These are phyloP conservation scores for Annulohypoxylon moriforme DNA, from an alignment of 495 filamentous ascomycete genomes.

Conservation along the genomic window DNA sequence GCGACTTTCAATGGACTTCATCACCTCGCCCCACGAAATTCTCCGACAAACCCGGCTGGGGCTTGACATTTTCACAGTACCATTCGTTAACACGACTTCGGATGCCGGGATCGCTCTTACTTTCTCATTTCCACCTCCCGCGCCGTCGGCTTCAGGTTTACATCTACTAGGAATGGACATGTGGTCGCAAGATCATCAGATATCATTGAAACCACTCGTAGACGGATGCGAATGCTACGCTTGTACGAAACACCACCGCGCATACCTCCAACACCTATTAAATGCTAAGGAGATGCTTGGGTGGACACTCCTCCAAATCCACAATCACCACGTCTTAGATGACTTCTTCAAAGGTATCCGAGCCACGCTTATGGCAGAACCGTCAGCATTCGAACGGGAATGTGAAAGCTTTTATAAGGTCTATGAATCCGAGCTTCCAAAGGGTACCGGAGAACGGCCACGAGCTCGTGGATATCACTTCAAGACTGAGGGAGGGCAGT, in stretches of 20 bases:
- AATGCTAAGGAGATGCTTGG: slow-evolving; percentile 93
- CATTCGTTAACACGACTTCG: slow-evolving; percentile 77
- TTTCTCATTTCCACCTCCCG: slow-evolving; percentile 74
- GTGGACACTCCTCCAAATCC: slow-evolving; percentile 91
- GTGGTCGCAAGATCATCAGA: slow-evolving; percentile 69
- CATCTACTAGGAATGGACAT: slow-evolving; percentile 78
- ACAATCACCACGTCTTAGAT: slow-evolving; percentile 81
- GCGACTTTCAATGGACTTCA: slow-evolving; percentile 75
- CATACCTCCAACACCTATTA: slow-evolving; percentile 88
- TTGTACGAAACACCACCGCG: slow-evolving; percentile 84
- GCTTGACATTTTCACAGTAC: slow-evolving; percentile 80
- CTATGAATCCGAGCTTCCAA: slow-evolving; percentile 77
- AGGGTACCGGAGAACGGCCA: slow-evolving; percentile 80
- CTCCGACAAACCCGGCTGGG: slow-evolving; percentile 79
- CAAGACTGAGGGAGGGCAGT: slow-evolving; percentile 72
- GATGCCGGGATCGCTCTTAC: slow-evolving; percentile 88
- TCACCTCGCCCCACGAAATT: slow-evolving; percentile 76
- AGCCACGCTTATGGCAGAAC: slow-evolving; percentile 57
- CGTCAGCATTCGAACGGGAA: slow-evolving; percentile 72
- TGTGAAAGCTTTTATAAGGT: slow-evolving; percentile 62
- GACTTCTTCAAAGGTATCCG: slow-evolving; percentile 80
- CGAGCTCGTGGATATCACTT: slow-evolving; percentile 88
- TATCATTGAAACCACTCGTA: slow-evolving; percentile 67
- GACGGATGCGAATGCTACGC: slow-evolving; percentile 81
- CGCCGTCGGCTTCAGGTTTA: neutral